Percentiles rank a stretch among this genome's conserved stretches.
These are phyloP conservation scores for Microcera coccophila DNA, from an alignment of 2,329 filamentous ascomycete species.

Conservation along the genomic window DNA sequence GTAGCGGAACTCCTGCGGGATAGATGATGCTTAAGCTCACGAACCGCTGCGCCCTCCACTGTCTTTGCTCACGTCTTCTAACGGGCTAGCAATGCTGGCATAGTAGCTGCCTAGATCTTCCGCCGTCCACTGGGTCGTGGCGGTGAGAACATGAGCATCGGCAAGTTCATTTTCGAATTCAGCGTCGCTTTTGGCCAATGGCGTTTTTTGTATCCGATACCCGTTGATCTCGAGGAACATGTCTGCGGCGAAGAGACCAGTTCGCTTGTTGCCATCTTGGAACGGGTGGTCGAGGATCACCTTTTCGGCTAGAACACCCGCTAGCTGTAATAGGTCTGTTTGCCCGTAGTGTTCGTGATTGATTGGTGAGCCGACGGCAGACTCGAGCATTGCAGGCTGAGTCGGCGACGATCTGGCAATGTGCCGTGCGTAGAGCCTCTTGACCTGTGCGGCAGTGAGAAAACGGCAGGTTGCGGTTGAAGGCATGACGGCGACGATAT, in stretches of 20 bases:
- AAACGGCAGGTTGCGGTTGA: conserved; percentile 4
- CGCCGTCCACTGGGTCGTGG: conserved; percentile 15
- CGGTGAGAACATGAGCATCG: conserved; percentile 14
- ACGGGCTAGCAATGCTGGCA: conserved; percentile 6
- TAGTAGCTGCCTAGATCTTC: conserved; percentile 16
- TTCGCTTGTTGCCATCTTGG: conserved; percentile 19
- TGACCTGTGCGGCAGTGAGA: conserved; percentile 12
- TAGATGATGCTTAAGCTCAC: conserved; percentile 5
- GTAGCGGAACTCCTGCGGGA: no score
- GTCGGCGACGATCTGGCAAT: conserved; percentile 6
- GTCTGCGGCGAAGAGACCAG: conserved; percentile 15
- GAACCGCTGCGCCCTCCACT: not conserved
- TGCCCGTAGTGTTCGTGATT: conserved; percentile 18
- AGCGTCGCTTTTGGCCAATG: not conserved
- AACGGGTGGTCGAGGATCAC: conserved; percentile 21
- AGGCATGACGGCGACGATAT: no score
- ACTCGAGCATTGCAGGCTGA: conserved; percentile 13
- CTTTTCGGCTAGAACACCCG: conserved; percentile 19
- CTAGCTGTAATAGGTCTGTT: conserved; percentile 15
- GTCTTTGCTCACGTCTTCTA: conserved; percentile 1
- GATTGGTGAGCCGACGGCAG: conserved; percentile 13
- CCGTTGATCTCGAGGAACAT: conserved; percentile 22
- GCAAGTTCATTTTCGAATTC: conserved; percentile 7
- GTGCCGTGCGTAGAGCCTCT: conserved; percentile 3
- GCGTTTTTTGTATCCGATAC: conserved; percentile 10